Evolutionary conservation across 2,329 filamentous ascomycete species (phyloP), one percentile per base, ranked within the genome.

Genomic region (Thelonectria discophora): DNA sequence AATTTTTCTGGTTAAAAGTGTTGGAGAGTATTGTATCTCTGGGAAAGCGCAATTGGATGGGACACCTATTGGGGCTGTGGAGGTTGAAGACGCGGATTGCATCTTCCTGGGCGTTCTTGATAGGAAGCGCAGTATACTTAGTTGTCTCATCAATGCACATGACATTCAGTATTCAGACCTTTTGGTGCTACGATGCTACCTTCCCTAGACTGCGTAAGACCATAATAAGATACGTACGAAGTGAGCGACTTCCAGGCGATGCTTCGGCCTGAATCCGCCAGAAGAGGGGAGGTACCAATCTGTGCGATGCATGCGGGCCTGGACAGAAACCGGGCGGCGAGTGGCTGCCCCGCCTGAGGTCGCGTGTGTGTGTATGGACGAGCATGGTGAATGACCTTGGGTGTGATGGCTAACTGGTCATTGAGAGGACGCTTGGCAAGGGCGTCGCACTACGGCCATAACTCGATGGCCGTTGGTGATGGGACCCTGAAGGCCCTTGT

Each of bases 321-420:
- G 11, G 9, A 7, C 2, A 21, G 40, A 43, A 21, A 17, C 24
- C 27, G 40, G 9, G 8, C 34, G 15, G n/a, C 24, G 21, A 55
- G 32, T 48, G 34, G 43, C 30, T 7, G 53, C 32, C 53, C 53
- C 53, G 53, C 53, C 43, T 40, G 12, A 24, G 32, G 43, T 55
- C 53, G 43, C 53, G 53, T 55, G 34, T 46, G 34, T 46, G 17
- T 30, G 7, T 5, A 30, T 30, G 27, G 27, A 30, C 9, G 27
- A 30, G 27, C 27, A 30, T 30, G 27, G n/a, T 47, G 52, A 20
- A 24, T 47, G 52, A 20, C 24, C 32, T 47, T 15, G 51, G 39
- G 27, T 43, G 50, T 30, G 27, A 30, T 30, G 46, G 24, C 46
- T n/a, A 48, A 48, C 27, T 30, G 27, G 27, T 30, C 27, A 17